Conservation (phyloP, 2,329 filamentous ascomycete genomes). For the Penicillium frequentans region DNA sequence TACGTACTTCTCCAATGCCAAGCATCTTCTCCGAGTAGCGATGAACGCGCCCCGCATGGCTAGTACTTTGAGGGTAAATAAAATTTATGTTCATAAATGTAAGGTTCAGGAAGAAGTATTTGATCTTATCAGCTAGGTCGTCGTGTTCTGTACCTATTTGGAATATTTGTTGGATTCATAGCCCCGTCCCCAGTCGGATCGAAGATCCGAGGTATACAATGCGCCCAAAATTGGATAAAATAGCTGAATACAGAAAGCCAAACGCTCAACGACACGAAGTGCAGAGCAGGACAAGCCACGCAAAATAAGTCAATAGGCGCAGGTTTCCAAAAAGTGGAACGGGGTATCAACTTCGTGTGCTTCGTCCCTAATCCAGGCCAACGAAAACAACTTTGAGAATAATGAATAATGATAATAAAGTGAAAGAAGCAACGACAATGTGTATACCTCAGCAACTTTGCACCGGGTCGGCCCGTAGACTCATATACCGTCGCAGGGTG, state of each 20-base stretch:
- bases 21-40: neutral
- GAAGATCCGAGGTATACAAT: constrained; percentile 11
- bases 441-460: constrained; percentile 16
- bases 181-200: constrained; percentile 11
- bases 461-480: constrained; percentile 15
- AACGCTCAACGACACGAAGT: constrained; percentile 18
- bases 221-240: constrained; percentile 6
- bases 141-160: constrained; percentile 16
- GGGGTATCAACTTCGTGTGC: constrained; percentile 23
- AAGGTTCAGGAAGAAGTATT: neutral
- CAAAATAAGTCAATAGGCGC: neutral
- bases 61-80: neutral
- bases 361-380: constrained; percentile 16
- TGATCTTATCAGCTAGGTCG: constrained; percentile 1
- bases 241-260: constrained; percentile 14
- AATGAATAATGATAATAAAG: neutral
- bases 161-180: constrained; percentile 4
- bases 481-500: constrained; percentile 24
- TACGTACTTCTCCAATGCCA: neutral
- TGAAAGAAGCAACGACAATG: neutral
- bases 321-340: constrained; percentile 9
- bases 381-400: neutral
- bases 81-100: neutral
- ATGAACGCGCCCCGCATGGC: neutral
- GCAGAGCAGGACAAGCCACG: neutral